These are phyloP conservation scores for Globisporangium cederbergense DNA, from an alignment of 352 stramenopile genomes.

Conservation along the genomic window DNA sequence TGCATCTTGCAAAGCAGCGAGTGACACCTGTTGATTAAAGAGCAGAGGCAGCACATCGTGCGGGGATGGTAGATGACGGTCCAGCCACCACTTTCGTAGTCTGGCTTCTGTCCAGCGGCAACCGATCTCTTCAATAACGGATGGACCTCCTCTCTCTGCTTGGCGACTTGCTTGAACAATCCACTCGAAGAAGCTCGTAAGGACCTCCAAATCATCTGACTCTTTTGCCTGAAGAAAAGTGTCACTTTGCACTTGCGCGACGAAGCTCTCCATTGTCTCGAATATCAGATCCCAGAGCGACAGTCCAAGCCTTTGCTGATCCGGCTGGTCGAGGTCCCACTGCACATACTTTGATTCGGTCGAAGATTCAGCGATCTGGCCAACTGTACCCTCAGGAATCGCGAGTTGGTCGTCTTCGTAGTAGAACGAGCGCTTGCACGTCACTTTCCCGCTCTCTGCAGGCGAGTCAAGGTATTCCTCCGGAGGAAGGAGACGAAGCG, in stretches of 20 bases:
- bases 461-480: constrained; percentile 43
- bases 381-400: constrained; percentile 41
- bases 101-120: constrained; percentile 49
- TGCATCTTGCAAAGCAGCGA: constrained; percentile 41
- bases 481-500: constrained; percentile 30
- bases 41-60: constrained; percentile 39
- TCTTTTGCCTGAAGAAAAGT: constrained; percentile 13
- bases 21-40: constrained; percentile 36
- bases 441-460: constrained; percentile 18
- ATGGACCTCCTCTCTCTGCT: constrained; percentile 19
- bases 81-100: constrained; percentile 56
- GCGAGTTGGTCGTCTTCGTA: constrained; percentile 47
- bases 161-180: constrained; percentile 42
- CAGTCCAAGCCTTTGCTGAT: background rate
- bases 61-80: constrained; percentile 31
- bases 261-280: constrained; percentile 32
- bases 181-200: constrained; percentile 57
- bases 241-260: constrained; percentile 35
- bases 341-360: constrained; percentile 35
- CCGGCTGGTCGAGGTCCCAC: constrained; percentile 30
- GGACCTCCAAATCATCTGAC: constrained; percentile 35
- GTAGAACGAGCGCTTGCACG: constrained; percentile 50
- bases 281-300: constrained; percentile 55
- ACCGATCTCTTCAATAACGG: constrained; percentile 28
- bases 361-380: constrained; percentile 19